phyloP scores from a whole-genome alignment of 306 rosid genomes.

The Cicer chorassanicum region DNA sequence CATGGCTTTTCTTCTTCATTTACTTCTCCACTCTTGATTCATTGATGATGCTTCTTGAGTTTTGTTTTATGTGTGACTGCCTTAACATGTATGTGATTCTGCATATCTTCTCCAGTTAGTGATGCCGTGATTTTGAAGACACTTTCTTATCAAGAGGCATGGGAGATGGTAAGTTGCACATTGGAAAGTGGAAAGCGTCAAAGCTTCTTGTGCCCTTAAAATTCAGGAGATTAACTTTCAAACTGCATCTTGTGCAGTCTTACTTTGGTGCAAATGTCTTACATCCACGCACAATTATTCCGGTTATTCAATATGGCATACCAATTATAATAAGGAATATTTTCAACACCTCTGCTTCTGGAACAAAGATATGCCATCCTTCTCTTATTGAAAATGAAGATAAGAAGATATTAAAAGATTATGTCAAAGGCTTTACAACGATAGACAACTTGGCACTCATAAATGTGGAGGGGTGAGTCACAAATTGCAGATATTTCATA shows the following conservation, averaged over 20 bases:
- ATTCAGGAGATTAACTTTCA: constrained; percentile 46
- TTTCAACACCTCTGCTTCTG: constrained; percentile 86
- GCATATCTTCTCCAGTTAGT: constrained; percentile 68
- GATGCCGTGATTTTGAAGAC: constrained; percentile 94
- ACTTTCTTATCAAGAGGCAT: constrained; percentile 94
- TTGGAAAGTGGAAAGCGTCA: constrained; percentile 24
- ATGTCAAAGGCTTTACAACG: constrained; percentile 95
- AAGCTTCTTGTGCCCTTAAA: constrained; percentile 28
- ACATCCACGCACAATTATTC: constrained; percentile 95
- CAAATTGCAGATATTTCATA: constrained; percentile 26
- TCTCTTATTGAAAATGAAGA: constrained; percentile 55
- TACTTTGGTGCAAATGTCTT: constrained; percentile 99
- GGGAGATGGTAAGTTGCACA: constrained; percentile 87
- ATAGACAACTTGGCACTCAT: constrained; percentile 95
- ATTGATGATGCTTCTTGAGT: background rate
- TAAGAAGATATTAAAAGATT: constrained; percentile 57
- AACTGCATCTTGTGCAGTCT: constrained; percentile 65
- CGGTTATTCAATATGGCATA: constrained; percentile 87
- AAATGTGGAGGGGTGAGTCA: constrained; percentile 94
- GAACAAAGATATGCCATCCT: constrained; percentile 85
- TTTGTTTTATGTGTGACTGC: constrained; percentile 32
- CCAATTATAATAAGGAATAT: constrained; percentile 89
- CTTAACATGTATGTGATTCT: constrained; percentile 28
- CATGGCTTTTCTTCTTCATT: background rate
- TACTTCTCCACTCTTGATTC: background rate